A percentile compares a stretch with the other conserved stretches of the same genome.
These are phyloP conservation scores for Pulveroboletus sp. DNA, from an alignment of 768 basidiomycete genomes.

Conservation along the genomic window DNA sequence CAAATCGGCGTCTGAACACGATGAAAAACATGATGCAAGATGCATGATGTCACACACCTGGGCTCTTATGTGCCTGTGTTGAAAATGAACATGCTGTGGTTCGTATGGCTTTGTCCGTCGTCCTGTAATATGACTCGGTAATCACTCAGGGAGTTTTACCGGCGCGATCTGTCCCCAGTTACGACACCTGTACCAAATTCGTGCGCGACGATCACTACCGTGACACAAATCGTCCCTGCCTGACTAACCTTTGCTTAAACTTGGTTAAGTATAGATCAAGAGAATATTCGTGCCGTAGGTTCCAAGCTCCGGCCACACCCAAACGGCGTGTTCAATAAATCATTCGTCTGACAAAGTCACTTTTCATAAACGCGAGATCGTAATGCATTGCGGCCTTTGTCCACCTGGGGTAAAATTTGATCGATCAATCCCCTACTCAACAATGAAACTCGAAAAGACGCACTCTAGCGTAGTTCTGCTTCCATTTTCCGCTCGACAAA, in stretches of 20 bases:
- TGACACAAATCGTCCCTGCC: neutral
- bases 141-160: neutral
- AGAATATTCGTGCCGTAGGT: neutral
- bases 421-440: neutral
- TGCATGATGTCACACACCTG: neutral
- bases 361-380: neutral
- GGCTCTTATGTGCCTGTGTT: neutral
- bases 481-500: neutral
- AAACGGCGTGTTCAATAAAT: slow-evolving; percentile 11
- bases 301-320: slow-evolving; percentile 11
- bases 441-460: neutral
- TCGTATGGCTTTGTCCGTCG: neutral
- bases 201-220: neutral
- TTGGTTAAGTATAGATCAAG: neutral
- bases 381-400: slow-evolving; percentile 1
- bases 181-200: neutral
- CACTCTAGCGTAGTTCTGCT: neutral
- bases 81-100: neutral
- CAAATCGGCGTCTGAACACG: neutral
- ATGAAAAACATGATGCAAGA: neutral
- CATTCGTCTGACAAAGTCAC: neutral
- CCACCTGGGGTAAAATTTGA: neutral
- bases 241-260: neutral
- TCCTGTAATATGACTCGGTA: neutral
- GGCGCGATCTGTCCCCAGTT: slow-evolving; percentile 10